Percentiles rank a stretch among this genome's conserved stretches.
These are phyloP conservation scores for Exophiala aquamarina DNA, from an alignment of 2,329 filamentous ascomycete genomes.

Conservation along the genomic window DNA sequence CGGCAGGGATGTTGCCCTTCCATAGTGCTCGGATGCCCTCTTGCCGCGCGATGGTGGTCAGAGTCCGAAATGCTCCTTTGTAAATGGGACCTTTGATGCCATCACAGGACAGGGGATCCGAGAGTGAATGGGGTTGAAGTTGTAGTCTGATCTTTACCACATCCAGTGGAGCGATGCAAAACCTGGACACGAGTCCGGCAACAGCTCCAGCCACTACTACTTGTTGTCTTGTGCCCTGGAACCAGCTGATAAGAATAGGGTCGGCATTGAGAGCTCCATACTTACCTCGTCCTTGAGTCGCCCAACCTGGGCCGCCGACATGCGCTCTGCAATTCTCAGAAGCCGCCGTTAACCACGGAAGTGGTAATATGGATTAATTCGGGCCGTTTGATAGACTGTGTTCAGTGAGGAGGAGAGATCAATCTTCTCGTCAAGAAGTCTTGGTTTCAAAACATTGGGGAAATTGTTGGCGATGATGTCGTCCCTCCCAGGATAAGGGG, in stretches of 20 bases:
- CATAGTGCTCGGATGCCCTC: conserved; percentile 87
- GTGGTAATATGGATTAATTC: neutral
- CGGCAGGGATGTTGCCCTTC: conserved; percentile 97
- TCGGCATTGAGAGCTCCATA: neutral
- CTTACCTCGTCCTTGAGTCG: conserved; percentile 69
- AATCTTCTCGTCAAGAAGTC: neutral
- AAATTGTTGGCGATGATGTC: conserved; percentile 2
- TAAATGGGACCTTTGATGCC: conserved; percentile 44
- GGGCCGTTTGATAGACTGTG: neutral
- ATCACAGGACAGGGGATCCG: conserved; percentile 65
- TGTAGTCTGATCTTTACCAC: conserved; percentile 98
- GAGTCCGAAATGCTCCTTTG: conserved; percentile 73
- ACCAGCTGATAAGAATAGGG: too few relatives aligned
- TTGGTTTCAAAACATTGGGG: too few relatives aligned
- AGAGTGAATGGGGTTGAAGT: conserved; percentile 82
- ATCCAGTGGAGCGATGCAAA: conserved; percentile 91
- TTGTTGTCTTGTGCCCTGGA: conserved; percentile 64
- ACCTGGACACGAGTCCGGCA: conserved; percentile 87
- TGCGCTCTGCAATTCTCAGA: conserved; percentile 46
- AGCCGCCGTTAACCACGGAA: conserved; percentile 3
- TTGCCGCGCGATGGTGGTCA: conserved; percentile 72
- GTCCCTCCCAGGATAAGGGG: neutral
- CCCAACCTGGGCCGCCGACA: conserved; percentile 60
- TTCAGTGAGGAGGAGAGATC: neutral
- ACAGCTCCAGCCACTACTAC: conserved; percentile 65